Evolutionary conservation across 768 basidiomycete species (phyloP).

Genomic region (Tylopilus rubrobrunneus): DNA sequence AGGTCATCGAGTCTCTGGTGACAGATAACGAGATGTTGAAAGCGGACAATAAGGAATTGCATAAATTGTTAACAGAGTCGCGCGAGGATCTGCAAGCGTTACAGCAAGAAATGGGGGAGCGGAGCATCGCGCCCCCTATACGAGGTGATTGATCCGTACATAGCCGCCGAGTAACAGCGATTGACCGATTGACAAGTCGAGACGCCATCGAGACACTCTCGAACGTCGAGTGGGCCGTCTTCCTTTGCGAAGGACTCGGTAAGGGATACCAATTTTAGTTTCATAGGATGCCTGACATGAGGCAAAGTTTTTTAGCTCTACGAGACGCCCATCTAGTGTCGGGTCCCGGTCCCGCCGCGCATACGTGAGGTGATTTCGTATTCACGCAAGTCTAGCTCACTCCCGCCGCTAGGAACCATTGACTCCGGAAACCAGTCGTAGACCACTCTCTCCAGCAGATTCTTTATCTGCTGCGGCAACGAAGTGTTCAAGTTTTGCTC

Average conservation of each 20-base stretch:
- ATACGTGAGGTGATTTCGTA: constrained; percentile 31
- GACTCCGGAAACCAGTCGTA: constrained; percentile 42
- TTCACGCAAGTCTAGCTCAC: constrained; percentile 7
- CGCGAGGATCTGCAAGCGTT: constrained; percentile 70
- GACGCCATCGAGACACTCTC: constrained; percentile 37
- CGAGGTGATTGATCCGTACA: constrained; percentile 33
- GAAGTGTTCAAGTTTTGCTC: constrained; percentile 25
- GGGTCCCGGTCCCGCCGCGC: constrained; percentile 30
- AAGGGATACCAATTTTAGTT: constrained; percentile 30
- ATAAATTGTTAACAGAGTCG: constrained; percentile 66
- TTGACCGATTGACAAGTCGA: constrained; percentile 24
- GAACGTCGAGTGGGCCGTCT: constrained; percentile 43
- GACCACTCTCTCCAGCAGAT: constrained; percentile 41
- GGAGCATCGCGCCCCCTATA: constrained; percentile 46
- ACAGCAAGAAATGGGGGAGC: constrained; percentile 75
- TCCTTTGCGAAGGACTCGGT: constrained; percentile 42
- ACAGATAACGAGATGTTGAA: constrained; percentile 81
- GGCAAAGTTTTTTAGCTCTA: constrained; percentile 22
- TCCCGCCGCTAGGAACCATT: constrained; percentile 36
- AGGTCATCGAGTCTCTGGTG: constrained; percentile 79
- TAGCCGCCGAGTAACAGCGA: not conserved
- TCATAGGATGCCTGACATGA: constrained; percentile 23
- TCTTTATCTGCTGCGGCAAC: constrained; percentile 26
- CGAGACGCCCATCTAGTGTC: constrained; percentile 33
- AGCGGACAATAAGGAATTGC: constrained; percentile 77